Evolutionary conservation across 2,329 filamentous ascomycete genomes (phyloP), one percentile per base, ranked within the genome.

Genomic region (Alternaria rosae): DNA sequence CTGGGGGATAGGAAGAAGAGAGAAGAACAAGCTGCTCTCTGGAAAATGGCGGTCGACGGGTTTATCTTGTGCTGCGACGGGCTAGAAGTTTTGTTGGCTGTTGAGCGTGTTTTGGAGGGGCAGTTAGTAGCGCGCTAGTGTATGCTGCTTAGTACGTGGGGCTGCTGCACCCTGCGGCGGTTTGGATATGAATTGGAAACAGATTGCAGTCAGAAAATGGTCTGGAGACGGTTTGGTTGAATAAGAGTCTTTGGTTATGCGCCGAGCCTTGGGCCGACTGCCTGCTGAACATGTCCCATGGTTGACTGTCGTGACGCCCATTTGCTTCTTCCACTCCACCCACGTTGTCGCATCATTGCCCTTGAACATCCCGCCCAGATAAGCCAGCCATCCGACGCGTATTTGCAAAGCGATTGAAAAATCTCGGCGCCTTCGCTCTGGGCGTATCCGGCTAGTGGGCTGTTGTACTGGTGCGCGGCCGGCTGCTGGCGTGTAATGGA

Each of bases 71-170:
- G 56, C 58, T 57, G 61, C 53, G 61, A 61, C 60, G 52, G 61
- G 58, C 56, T 58, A 70, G 57, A 64, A 59, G 66, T 61, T 64
- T 60, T 65, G 68, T 72, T 70, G 68, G 62, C 61, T 68, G 69
- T 71, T 70, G 67, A 70, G 64, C 57, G 63, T 59, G 66, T 66
- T 61, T 58, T 57, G 62, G 69, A 71, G 70, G 70, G 69, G 70
- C 64, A 70, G 64, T 38, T 51, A 38, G 35, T 45, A 48, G 43
- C 21, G 53, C 61, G 71, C 70, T 72, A 71, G 59, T 32, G 59
- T 41, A 38, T 41, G 55, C 59, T 57, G 62, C 54, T 67, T 67
- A 64, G 61, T 59, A 67, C 68, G 69, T 73, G 71, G 71, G 71
- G 71, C 67, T 64, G 50, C 48, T 62, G 50, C 61, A 65, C 67